A percentile compares a stretch with the other conserved stretches of the same genome.
These are phyloP conservation scores for Cadophora luteo-olivacea DNA, from an alignment of 2,329 filamentous ascomycete species.

Conservation along the genomic window DNA sequence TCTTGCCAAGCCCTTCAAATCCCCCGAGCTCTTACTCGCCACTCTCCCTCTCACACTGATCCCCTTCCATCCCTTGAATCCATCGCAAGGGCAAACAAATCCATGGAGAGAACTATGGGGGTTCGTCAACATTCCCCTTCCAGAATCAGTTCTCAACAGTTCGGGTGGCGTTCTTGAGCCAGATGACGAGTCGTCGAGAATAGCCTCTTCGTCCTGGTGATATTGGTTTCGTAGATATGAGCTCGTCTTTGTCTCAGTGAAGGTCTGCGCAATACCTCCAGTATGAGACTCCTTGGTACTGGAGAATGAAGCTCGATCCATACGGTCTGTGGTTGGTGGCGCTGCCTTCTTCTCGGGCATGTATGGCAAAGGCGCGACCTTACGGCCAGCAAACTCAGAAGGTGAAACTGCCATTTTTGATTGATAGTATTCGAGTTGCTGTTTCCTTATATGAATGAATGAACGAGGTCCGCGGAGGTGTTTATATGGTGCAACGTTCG, in stretches of 20 bases:
- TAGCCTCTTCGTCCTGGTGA: slow-evolving; percentile 53
- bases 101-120: slow-evolving; percentile 63
- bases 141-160: slow-evolving; percentile 21
- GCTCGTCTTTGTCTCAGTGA: slow-evolving; percentile 65
- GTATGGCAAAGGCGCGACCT: slow-evolving; percentile 14
- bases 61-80: slow-evolving; percentile 67
- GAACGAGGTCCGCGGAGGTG: slow-evolving; percentile 12
- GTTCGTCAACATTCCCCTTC: slow-evolving; percentile 43
- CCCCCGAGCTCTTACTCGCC: slow-evolving; percentile 66
- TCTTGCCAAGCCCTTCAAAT: slow-evolving; percentile 61
- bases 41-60: slow-evolving; percentile 62
- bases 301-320: slow-evolving; percentile 44
- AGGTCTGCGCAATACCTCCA: slow-evolving; percentile 60
- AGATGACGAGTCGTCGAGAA: slow-evolving; percentile 52
- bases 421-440: slow-evolving; percentile 9
- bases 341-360: slow-evolving; percentile 20
- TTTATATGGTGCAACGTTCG: slow-evolving; percentile 18
- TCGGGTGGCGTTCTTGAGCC: slow-evolving; percentile 32
- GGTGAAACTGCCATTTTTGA: slow-evolving; percentile 27
- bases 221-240: slow-evolving; percentile 52
- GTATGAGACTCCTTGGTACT: slow-evolving; percentile 42
- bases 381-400: slow-evolving; percentile 15
- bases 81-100: slow-evolving; percentile 62
- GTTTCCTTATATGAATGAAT: background rate
- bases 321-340: slow-evolving; percentile 36